These are phyloP conservation scores for Starmerella riodocensis DNA, from an alignment of 805 yeast genomes.

Conservation along the genomic window DNA sequence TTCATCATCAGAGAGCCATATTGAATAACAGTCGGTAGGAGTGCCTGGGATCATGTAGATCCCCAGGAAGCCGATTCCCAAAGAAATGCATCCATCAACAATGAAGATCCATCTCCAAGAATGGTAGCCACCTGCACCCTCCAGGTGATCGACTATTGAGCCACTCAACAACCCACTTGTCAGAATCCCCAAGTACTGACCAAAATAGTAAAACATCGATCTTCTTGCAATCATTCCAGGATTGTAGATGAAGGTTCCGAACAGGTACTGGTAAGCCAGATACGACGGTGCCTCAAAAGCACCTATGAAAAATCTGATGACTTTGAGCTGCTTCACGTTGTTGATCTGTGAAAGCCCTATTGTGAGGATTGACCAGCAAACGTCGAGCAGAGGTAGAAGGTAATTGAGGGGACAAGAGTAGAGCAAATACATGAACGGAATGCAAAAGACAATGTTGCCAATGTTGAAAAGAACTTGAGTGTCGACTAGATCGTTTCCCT, in stretches of 20 bases:
- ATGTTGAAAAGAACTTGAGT: constrained; percentile 46
- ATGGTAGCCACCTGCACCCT: constrained; percentile 40
- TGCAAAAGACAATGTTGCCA: constrained; percentile 47
- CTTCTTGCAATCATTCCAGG: constrained; percentile 46
- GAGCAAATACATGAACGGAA: constrained; percentile 48
- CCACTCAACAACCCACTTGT: constrained; percentile 54
- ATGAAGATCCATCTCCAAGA: constrained; percentile 70
- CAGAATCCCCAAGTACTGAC: constrained; percentile 49
- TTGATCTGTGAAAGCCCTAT: constrained; percentile 40
- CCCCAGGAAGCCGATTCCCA: constrained; percentile 46
- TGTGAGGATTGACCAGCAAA: constrained; percentile 58
- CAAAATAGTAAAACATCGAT: constrained; percentile 47
- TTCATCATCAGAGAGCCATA: constrained; percentile 44
- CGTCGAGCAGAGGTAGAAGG: constrained; percentile 42
- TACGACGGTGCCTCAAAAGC: constrained; percentile 56
- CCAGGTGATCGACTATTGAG: constrained; percentile 35
- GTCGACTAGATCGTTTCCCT: constrained; percentile 48
- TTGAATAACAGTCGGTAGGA: constrained; percentile 42
- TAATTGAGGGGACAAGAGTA: constrained; percentile 44
- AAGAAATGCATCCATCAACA: constrained; percentile 47
- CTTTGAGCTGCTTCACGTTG: constrained; percentile 41
- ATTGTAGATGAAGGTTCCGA: constrained; percentile 43
- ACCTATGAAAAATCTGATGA: constrained; percentile 52
- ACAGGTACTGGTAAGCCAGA: constrained; percentile 33
- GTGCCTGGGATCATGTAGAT: constrained; percentile 52